Conservation (phyloP, 257 asterid genomes). For the Solanum tarapatanum region DNA sequence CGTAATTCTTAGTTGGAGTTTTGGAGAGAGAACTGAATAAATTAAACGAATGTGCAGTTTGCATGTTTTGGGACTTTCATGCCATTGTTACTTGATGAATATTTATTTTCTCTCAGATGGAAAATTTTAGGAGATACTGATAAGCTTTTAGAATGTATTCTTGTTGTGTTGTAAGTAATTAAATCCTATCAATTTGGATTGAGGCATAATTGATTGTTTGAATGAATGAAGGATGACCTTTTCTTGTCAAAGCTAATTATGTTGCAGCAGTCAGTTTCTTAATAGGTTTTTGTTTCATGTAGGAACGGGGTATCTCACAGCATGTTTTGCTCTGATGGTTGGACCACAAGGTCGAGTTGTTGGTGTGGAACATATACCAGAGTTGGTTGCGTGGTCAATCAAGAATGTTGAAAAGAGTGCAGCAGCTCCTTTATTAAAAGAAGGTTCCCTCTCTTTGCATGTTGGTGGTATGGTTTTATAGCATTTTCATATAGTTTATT, state of each 20-base stretch:
- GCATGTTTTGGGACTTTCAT: not conserved
- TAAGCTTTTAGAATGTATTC: not conserved
- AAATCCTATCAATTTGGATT: not conserved
- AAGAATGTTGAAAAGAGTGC: conserved; percentile 58
- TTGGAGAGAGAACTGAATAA: not conserved
- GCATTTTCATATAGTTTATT: not conserved
- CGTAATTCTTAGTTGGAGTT: not conserved
- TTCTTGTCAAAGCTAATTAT: not conserved
- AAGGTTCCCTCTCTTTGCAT: conserved; percentile 63
- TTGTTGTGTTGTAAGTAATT: not conserved
- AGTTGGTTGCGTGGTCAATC: conserved; percentile 60
- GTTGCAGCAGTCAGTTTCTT: not conserved
- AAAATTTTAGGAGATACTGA: not conserved
- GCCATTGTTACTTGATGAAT: not conserved
- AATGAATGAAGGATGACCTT: not conserved
- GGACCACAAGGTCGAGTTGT: conserved; percentile 81
- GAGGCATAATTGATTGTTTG: not conserved
- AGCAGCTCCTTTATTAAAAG: conserved; percentile 62
- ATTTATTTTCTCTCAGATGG: not conserved
- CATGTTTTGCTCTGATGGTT: conserved; percentile 90
- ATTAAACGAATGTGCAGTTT: not conserved
- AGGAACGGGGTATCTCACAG: conserved; percentile 97
- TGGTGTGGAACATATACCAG: conserved; percentile 95
- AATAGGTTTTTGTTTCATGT: conserved; percentile 2
- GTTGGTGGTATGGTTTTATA: conserved; percentile 53